These are phyloP conservation scores for Geotrichum europaeum DNA, from an alignment of 1,139 yeast species.

Conservation along the genomic window DNA sequence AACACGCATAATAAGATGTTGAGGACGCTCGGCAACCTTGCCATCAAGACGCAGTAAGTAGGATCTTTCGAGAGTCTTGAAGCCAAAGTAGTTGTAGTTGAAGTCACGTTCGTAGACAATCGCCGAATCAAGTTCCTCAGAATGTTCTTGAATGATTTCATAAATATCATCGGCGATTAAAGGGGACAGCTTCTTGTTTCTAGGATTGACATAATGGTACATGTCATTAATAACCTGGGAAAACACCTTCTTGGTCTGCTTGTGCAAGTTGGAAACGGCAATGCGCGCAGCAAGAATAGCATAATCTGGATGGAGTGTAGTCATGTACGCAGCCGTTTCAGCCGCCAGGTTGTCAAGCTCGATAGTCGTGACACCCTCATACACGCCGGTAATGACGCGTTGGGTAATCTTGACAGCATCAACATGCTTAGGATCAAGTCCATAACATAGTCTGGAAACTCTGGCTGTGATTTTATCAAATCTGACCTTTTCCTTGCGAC, in stretches of 20 bases:
- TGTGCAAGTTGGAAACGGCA: conserved; percentile 70
- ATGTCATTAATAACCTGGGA: conserved; percentile 61
- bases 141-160: conserved; percentile 47
- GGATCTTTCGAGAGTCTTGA: conserved; percentile 68
- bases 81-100: conserved; percentile 65
- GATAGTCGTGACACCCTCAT: conserved; percentile 77
- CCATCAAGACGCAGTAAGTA: conserved; percentile 56
- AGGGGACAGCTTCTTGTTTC: conserved; percentile 61
- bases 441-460: conserved; percentile 51
- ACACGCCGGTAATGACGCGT: conserved; percentile 65
- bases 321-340: conserved; percentile 84
- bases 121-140: conserved; percentile 55
- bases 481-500: conserved; percentile 69
- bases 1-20: conserved; percentile 72
- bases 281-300: conserved; percentile 81
- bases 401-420: conserved; percentile 72
- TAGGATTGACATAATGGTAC: conserved; percentile 55
- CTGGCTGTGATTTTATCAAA: conserved; percentile 56
- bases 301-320: conserved; percentile 85
- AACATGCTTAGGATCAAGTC: conserved; percentile 59
- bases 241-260: conserved; percentile 67
- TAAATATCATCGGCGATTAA: conserved; percentile 58
- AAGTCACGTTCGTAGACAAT: conserved; percentile 63
- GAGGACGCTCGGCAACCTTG: conserved; percentile 70
- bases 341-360: conserved; percentile 76